A percentile compares a stretch with the other conserved stretches of the same genome.
phyloP scores from a whole-genome alignment of 2,329 filamentous ascomycete genomes.

The Aspergillus glaucus region DNA sequence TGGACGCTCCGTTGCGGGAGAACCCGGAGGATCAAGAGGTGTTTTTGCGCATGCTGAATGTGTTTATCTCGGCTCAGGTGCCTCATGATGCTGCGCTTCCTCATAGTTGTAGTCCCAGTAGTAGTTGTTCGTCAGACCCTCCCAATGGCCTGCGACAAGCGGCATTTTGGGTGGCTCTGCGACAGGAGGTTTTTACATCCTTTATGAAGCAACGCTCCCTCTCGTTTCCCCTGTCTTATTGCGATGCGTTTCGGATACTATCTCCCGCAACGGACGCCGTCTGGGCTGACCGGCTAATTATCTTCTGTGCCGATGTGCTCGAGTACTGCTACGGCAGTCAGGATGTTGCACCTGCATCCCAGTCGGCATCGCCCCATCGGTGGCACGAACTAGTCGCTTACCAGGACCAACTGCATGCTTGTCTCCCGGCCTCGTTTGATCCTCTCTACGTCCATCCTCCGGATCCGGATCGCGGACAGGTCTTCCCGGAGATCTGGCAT shows the following conservation, averaged over 20 bases:
- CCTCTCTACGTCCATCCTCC: constrained; percentile 47
- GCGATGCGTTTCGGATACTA: constrained; percentile 29
- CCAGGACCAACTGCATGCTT: constrained; percentile 42
- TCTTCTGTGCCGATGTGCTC: constrained; percentile 58
- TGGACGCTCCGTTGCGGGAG: constrained; percentile 25
- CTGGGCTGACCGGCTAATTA: constrained; percentile 48
- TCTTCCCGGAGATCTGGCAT: constrained; percentile 56
- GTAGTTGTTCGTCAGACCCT: neutral
- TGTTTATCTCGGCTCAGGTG: constrained; percentile 16
- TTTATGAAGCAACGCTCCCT: constrained; percentile 36
- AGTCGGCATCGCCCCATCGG: constrained; percentile 14
- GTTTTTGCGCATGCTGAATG: constrained; percentile 15
- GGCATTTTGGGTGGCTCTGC: constrained; percentile 43
- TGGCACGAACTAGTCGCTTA: constrained; percentile 37
- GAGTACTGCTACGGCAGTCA: constrained; percentile 52
- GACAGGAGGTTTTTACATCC: constrained; percentile 46
- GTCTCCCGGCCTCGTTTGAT: constrained; percentile 48
- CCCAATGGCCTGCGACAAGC: constrained; percentile 35
- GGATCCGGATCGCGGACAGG: constrained; percentile 26
- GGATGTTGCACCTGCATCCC: constrained; percentile 4
- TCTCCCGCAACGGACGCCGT: constrained; percentile 27
- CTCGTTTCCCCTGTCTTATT: constrained; percentile 33
- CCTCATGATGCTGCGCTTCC: constrained; percentile 1
- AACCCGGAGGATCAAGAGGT: constrained; percentile 14
- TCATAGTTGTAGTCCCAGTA: neutral